Base-by-base conservation (phyloP, 805 yeast species). In the Metschnikowia noctiluminum region DNA sequence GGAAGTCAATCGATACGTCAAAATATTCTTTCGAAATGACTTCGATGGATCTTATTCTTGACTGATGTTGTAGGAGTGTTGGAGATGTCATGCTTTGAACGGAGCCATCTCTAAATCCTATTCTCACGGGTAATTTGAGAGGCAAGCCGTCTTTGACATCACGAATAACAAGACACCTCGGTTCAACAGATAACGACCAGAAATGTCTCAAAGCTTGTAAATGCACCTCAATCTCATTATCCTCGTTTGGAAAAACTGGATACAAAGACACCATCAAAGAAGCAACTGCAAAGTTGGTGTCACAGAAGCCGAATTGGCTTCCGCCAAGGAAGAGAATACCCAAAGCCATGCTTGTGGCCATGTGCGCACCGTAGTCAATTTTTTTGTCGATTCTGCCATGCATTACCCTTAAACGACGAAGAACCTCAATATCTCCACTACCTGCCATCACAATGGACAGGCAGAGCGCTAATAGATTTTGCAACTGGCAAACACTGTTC, bases 281-380 rank as follows among this genome's bases (percentile, higher is more conserved):
- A 0, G 91, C 96, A 46, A 84, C 70, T 2, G 89, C 81, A 58
- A 85, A 71, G 47, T 80, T 77, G 3, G 86, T 79, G 14, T 74
- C 77, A 35, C 80, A 75, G 49, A 94, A 78, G 0, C 96, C 90
- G 64, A 82, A 89, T 62, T 89, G 97, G 0, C 98, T 97, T 1
- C 96, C 94, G 0, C 97, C 97, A 35, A 94, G 64, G 61, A 92
- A 91, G 46, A 92, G 70, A 57, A 92, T 82, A 2, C 99, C 99
- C 35, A 94, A 66, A 0, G 96, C 87, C 72, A 88, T 78, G 58
- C 87, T 89, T 1, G 84, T 73, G 0, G 91, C 87, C 82, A 87
- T 81, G 59, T 80, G 87, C 50, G 82, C 80, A 0, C 96, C 94
- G 63, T 79, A 89, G 9, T 74, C 72, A 40, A 72, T 66, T 36